Evolutionary conservation across 371 early-diverging fungal species (phyloP).

Genomic region (Lichtheimia ramosa): DNA sequence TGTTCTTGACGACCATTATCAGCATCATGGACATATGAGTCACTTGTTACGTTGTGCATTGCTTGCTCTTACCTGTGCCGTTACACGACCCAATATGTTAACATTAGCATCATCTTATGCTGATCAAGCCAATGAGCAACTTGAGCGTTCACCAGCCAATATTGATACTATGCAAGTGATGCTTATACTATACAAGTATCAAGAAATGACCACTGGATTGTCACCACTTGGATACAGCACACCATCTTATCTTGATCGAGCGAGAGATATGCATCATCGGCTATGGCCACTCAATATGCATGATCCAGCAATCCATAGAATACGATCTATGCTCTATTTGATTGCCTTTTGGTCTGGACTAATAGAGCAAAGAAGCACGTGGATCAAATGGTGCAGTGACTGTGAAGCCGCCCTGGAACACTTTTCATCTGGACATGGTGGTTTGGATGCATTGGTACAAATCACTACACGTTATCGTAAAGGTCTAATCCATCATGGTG

Average conservation of each 20-base stretch:
- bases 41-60: slow-evolving; percentile 1
- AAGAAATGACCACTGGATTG: not conserved
- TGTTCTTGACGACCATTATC: not conserved
- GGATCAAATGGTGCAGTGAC: not conserved
- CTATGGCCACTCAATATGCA: too few relatives aligned
- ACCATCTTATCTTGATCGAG: slow-evolving; percentile 1
- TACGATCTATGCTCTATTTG: not conserved
- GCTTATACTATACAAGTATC: slow-evolving; percentile 4
- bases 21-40: not conserved
- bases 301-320: too few relatives aligned
- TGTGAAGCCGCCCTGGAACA: not conserved
- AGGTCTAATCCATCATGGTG: not conserved
- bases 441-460: not conserved
- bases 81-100: not conserved
- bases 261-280: not conserved
- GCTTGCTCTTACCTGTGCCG: not conserved
- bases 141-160: not conserved
- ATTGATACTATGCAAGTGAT: not conserved
- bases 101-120: not conserved
- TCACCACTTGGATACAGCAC: not conserved
- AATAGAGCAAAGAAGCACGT: not conserved
- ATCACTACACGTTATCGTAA: not conserved
- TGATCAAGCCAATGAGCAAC: not conserved
- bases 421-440: not conserved
- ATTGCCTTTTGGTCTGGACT: not conserved